These are phyloP conservation scores for Trichosporon sp. DNA, from an alignment of 1,284 basidiomycete species.

Conservation along the genomic window DNA sequence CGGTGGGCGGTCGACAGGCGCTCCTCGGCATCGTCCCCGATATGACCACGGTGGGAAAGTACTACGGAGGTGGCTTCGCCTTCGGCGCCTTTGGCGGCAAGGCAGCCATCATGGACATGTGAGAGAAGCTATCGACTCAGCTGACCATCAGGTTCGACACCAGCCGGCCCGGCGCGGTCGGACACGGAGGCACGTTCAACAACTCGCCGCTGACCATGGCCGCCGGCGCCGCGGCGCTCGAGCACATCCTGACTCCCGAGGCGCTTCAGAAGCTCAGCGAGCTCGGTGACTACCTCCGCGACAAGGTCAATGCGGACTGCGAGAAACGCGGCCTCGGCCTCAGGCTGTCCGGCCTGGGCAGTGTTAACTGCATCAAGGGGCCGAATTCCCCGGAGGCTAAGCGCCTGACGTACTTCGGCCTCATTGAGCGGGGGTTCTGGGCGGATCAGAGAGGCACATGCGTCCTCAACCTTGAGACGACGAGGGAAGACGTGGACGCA, in stretches of 20 bases:
- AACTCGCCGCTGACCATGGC: conserved; percentile 33
- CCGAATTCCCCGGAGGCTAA: conserved; percentile 10
- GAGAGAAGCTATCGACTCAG: background rate
- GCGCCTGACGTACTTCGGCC: conserved; percentile 19
- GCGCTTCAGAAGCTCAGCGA: conserved; percentile 20
- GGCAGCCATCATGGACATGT: conserved; percentile 30
- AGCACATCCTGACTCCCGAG: conserved; percentile 20
- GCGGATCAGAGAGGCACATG: conserved; percentile 25
- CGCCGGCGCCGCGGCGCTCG: conserved; percentile 23
- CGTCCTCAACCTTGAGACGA: conserved; percentile 9
- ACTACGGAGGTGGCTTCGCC: conserved; percentile 34
- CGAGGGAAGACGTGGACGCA: conserved; percentile 10
- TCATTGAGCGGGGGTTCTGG: conserved; percentile 22
- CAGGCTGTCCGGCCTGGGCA: conserved; percentile 27
- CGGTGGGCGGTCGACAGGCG: conserved; percentile 22
- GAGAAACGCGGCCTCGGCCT: background rate
- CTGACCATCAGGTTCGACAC: conserved; percentile 24
- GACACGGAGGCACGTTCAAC: conserved; percentile 33
- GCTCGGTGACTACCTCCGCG: conserved; percentile 23
- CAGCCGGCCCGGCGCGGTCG: conserved; percentile 14
- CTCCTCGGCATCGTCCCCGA: conserved; percentile 27
- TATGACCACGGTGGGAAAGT: conserved; percentile 33
- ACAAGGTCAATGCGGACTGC: conserved; percentile 14
- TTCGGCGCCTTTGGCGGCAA: conserved; percentile 35
- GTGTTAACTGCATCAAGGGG: conserved; percentile 28